phyloP scores from a whole-genome alignment of 768 basidiomycete genomes.

The Xanthoconium purpureum region DNA sequence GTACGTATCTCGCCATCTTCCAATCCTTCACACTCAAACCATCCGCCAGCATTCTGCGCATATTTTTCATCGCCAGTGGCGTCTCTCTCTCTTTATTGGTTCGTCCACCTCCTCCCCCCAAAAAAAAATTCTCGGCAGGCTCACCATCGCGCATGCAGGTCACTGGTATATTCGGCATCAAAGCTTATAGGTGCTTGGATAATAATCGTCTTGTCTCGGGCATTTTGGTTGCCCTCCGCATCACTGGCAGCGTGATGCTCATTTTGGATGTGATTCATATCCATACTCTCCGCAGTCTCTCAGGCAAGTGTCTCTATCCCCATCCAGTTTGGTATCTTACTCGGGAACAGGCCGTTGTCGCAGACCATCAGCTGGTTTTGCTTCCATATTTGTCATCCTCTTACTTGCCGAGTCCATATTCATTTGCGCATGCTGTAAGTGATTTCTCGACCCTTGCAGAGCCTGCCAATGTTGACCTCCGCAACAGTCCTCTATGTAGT shows the following conservation, averaged over 20 bases:
- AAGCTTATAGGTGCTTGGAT: conserved; percentile 64
- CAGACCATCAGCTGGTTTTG: conserved; percentile 30
- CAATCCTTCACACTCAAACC: not conserved
- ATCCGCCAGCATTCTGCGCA: conserved; percentile 34
- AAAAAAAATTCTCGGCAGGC: not conserved
- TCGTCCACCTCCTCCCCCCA: not conserved
- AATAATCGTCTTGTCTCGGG: conserved; percentile 53
- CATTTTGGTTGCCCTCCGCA: conserved; percentile 41
- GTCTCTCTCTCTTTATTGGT: conserved; percentile 43
- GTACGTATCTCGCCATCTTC: not conserved
- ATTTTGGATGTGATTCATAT: conserved; percentile 41
- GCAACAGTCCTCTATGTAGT: conserved; percentile 51
- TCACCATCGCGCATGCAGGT: conserved; percentile 37
- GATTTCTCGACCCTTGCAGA: not conserved
- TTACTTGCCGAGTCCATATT: conserved; percentile 56
- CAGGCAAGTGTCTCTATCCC: conserved; percentile 35
- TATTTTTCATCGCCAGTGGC: conserved; percentile 27
- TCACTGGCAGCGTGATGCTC: conserved; percentile 41
- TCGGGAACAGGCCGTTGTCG: conserved; percentile 45
- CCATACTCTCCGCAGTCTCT: conserved; percentile 41
- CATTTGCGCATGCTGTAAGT: conserved; percentile 59
- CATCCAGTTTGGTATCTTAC: not conserved
- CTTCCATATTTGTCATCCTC: conserved; percentile 44
- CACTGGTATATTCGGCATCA: conserved; percentile 60
- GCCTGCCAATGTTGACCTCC: conserved; percentile 3